These are phyloP conservation scores for Anastatica hierochuntica DNA, from an alignment of 345 rosid genomes.

Conservation along the genomic window DNA sequence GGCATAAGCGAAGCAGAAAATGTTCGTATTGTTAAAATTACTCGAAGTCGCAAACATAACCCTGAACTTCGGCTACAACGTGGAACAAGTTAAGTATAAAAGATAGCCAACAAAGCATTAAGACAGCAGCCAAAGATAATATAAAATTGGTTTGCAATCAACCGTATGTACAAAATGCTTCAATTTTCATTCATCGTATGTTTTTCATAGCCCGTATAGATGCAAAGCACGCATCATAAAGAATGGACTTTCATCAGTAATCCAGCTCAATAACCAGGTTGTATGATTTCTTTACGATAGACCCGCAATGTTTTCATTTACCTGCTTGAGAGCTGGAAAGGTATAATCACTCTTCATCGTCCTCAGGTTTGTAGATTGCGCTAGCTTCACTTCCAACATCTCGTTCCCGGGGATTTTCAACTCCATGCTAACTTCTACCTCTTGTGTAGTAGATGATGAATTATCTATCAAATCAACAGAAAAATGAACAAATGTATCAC, in stretches of 20 bases:
- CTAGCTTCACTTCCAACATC: slow-evolving; percentile 26
- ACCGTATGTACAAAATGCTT: slow-evolving; percentile 19
- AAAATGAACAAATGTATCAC: neutral
- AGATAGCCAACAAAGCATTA: neutral
- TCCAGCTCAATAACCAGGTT: neutral
- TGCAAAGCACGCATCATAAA: neutral
- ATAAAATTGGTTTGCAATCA: neutral
- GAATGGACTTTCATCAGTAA: neutral
- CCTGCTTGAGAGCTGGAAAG: neutral
- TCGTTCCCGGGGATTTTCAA: slow-evolving; percentile 13
- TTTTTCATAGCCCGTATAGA: neutral
- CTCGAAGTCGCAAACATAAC: neutral
- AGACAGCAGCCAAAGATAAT: slow-evolving; percentile 16
- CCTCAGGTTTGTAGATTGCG: slow-evolving; percentile 11
- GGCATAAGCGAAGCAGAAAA: neutral
- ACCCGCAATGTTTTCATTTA: neutral
- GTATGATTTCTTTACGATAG: too few species aligned
- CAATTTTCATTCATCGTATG: neutral
- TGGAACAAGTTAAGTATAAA: neutral
- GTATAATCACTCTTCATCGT: slow-evolving; percentile 14
- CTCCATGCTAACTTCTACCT: slow-evolving; percentile 10
- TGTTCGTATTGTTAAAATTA: neutral
- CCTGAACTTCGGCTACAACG: neutral
- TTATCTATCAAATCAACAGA: neutral
- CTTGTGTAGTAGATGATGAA: slow-evolving; percentile 1